A percentile compares a stretch with the other conserved stretches of the same genome.
Evolutionary conservation across 169 alveolate genomes (phyloP).

Genomic region (Cardiosporidium cionae): DNA sequence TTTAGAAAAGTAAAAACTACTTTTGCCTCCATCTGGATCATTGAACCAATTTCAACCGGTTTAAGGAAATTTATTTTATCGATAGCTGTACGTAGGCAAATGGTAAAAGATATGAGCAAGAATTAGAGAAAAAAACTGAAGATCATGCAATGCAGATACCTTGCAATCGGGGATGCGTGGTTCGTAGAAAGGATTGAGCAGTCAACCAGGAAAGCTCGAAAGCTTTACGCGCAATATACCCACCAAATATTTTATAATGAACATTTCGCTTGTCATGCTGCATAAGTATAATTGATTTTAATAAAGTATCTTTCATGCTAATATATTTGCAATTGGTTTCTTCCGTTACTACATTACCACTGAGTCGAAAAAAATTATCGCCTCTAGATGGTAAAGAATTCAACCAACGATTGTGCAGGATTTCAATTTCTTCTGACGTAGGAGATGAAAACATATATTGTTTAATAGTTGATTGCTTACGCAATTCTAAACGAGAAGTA

Average conservation of each 20-base stretch:
- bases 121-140: neutral
- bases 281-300: conserved; percentile 15
- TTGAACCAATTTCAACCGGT: conserved; percentile 1
- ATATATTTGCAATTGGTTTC: neutral
- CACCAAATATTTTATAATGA: conserved; percentile 23
- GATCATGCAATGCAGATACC: neutral
- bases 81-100: too few relatives aligned
- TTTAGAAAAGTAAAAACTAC: neutral
- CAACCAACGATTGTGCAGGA: conserved; percentile 21
- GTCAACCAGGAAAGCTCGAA: conserved; percentile 27
- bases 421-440: conserved; percentile 10
- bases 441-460: conserved; percentile 8
- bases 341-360: neutral
- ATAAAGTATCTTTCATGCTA: conserved; percentile 8
- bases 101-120: neutral
- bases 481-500: too few relatives aligned
- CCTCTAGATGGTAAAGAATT: neutral
- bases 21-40: neutral
- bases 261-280: conserved; percentile 19
- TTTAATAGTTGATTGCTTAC: too few relatives aligned
- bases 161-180: neutral
- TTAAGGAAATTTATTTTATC: neutral
- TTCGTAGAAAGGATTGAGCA: conserved; percentile 14
- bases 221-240: conserved; percentile 18
- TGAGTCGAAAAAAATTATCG: neutral